These are phyloP conservation scores for Phytophthora aleatoria DNA, from an alignment of 352 stramenopile species.

Conservation along the genomic window DNA sequence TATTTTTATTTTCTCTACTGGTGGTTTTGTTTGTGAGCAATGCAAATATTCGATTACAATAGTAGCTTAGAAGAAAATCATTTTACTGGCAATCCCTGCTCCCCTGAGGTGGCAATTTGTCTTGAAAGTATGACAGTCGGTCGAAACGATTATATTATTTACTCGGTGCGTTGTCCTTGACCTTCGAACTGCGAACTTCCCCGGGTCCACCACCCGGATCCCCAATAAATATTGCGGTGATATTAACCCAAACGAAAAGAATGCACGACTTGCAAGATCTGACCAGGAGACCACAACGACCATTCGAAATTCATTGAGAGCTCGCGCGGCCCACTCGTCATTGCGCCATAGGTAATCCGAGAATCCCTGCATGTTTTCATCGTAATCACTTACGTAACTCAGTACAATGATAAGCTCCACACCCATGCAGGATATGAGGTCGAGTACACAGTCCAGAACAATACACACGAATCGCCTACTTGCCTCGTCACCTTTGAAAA, in stretches of 20 bases:
- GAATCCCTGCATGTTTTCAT: slow-evolving; percentile 4
- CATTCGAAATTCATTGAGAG: slow-evolving; percentile 31
- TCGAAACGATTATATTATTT: no score
- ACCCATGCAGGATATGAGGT: slow-evolving; percentile 24
- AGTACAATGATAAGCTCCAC: slow-evolving; percentile 18
- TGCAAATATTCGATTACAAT: no score
- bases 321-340: slow-evolving; percentile 28
- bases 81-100: no score
- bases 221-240: no score
- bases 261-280: slow-evolving; percentile 25
- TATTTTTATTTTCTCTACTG: no score
- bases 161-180: no score
- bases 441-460: slow-evolving; percentile 21
- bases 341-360: slow-evolving; percentile 15
- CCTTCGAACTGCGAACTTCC: no score
- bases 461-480: slow-evolving; percentile 19
- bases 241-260: slow-evolving; percentile 23
- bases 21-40: no score
- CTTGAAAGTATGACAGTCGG: no score
- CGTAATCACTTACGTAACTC: slow-evolving; percentile 19
- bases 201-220: no score
- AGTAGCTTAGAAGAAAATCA: no score
- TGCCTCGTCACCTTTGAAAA: slow-evolving; percentile 16
- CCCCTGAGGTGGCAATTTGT: no score
- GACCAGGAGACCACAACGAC: slow-evolving; percentile 31